Evolutionary conservation across 768 basidiomycete species (phyloP).

Genomic region (Pleurotus cornucopiae): DNA sequence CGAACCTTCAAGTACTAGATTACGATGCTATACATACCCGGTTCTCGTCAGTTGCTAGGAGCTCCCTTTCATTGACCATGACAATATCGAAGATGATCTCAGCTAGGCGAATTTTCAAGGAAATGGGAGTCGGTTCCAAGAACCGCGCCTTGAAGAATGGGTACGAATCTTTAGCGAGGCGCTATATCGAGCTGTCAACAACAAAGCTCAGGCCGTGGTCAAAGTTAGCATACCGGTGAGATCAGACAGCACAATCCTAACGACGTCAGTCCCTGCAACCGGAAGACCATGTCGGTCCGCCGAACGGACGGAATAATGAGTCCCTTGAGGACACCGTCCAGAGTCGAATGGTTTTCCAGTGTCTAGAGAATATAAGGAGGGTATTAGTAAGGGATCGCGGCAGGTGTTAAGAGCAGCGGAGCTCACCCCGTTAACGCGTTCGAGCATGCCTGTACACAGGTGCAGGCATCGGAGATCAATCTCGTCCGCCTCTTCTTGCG

Average conservation of each 20-base stretch:
- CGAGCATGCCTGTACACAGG: slow-evolving; percentile 79
- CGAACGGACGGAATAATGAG: slow-evolving; percentile 85
- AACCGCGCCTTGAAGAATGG: slow-evolving; percentile 64
- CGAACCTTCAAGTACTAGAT: too few species aligned
- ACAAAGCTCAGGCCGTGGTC: neutral
- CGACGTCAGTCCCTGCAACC: slow-evolving; percentile 63
- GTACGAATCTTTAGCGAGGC: slow-evolving; percentile 36
- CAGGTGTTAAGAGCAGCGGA: neutral
- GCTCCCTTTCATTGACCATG: slow-evolving; percentile 72
- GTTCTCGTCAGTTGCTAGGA: slow-evolving; percentile 37
- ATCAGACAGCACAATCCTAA: slow-evolving; percentile 76
- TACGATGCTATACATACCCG: slow-evolving; percentile 11
- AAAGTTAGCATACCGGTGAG: slow-evolving; percentile 41
- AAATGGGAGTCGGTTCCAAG: slow-evolving; percentile 47
- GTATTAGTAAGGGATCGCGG: neutral
- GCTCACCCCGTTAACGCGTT: slow-evolving; percentile 80
- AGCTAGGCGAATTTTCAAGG: slow-evolving; percentile 65
- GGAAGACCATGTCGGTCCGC: slow-evolving; percentile 63
- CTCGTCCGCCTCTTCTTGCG: slow-evolving; percentile 50
- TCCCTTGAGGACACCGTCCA: slow-evolving; percentile 71
- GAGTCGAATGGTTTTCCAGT: slow-evolving; percentile 64
- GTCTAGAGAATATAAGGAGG: slow-evolving; percentile 32
- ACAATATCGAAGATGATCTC: slow-evolving; percentile 82
- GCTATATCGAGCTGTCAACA: slow-evolving; percentile 15
- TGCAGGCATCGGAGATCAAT: slow-evolving; percentile 74